These are phyloP conservation scores for Celoporthe dispersa DNA, from an alignment of 2,329 filamentous ascomycete species.

Conservation along the genomic window DNA sequence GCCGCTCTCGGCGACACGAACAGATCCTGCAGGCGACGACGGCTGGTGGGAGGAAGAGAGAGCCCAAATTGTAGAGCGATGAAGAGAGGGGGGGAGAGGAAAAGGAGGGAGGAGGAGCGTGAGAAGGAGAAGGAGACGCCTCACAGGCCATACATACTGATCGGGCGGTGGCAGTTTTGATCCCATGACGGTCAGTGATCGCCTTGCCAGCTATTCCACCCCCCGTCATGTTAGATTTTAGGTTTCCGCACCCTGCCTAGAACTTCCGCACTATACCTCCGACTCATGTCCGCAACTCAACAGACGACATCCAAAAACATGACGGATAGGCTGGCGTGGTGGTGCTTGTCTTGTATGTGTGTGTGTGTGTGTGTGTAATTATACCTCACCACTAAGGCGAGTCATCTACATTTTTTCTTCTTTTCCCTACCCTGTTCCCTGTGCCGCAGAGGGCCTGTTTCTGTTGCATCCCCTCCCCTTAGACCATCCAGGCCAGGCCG, in stretches of 20 bases:
- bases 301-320: background rate
- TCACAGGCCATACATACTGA: background rate
- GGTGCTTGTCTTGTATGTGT: too few species aligned
- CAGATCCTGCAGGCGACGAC: too few species aligned
- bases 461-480: too few species aligned
- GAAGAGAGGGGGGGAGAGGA: background rate
- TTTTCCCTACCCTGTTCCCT: background rate
- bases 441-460: background rate
- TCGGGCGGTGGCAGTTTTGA: background rate
- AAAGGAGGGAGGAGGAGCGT: background rate
- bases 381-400: background rate
- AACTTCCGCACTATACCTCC: background rate
- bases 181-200: background rate
- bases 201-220: background rate
- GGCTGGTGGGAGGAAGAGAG: background rate
- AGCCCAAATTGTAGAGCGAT: too few species aligned
- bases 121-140: background rate
- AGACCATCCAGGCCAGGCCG: too few species aligned
- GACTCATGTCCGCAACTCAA: background rate
- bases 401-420: background rate
- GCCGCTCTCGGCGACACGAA: background rate
- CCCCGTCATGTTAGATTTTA: background rate
- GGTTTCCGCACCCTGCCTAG: background rate
- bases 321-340: background rate
- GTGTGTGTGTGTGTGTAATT: background rate